Evolutionary conservation across 1,284 basidiomycete species (phyloP).

Genomic region (Salmacisia buchloeana): DNA sequence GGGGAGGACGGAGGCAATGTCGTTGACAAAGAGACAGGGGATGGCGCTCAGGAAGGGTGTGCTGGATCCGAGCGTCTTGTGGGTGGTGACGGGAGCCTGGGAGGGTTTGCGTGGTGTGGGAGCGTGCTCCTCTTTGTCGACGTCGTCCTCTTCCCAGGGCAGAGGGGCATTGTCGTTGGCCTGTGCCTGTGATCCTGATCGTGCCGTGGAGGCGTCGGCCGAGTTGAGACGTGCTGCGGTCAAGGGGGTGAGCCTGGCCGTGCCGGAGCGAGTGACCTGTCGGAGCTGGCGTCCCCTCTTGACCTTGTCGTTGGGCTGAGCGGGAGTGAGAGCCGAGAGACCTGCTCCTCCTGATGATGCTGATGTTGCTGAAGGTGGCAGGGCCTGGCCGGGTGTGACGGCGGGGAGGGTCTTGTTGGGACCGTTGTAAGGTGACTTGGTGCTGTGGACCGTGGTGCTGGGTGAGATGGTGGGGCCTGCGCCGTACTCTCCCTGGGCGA

Average conservation of each 20-base stretch:
- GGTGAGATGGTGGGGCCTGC: background rate
- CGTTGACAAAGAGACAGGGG: background rate
- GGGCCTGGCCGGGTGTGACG: background rate
- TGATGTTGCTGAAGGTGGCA: background rate
- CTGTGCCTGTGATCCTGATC: background rate
- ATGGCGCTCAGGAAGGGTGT: background rate
- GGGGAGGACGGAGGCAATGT: conserved; percentile 4
- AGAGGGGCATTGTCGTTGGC: background rate
- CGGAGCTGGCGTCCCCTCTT: background rate
- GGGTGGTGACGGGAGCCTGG: background rate
- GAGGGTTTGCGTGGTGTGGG: background rate
- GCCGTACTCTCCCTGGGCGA: background rate
- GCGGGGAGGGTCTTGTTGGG: background rate
- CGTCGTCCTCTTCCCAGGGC: conserved; percentile 5
- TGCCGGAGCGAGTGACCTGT: background rate
- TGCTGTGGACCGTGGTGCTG: background rate
- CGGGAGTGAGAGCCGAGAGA: too few relatives aligned
- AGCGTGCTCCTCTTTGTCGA: conserved; percentile 1
- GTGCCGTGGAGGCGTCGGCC: background rate
- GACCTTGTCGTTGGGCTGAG: background rate
- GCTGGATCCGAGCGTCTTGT: conserved; percentile 5
- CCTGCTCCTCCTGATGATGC: background rate
- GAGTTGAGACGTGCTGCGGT: background rate
- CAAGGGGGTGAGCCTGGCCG: background rate
- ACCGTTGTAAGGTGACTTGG: background rate